These are phyloP conservation scores for Stygiomarasmius scandens DNA, from an alignment of 1,284 basidiomycete genomes.

Conservation along the genomic window DNA sequence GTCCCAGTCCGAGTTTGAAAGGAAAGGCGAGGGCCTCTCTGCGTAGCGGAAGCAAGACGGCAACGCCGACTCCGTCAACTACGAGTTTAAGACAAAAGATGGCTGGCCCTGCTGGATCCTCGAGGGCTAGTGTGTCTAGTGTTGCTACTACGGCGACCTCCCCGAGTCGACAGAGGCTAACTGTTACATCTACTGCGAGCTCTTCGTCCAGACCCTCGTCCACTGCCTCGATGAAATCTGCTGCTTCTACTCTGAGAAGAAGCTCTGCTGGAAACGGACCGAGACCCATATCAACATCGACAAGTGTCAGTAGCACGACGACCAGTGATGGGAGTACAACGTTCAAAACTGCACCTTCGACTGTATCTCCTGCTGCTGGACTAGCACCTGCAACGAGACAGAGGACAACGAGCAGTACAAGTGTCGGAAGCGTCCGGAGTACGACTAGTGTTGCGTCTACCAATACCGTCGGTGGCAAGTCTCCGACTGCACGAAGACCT, in stretches of 20 bases:
- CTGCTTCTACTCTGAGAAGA: conserved; percentile 8
- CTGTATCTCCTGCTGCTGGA: too few species aligned
- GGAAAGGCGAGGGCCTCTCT: neutral
- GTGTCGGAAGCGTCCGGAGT: conserved; percentile 13
- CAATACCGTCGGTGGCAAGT: conserved; percentile 4
- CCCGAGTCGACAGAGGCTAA: conserved; percentile 2
- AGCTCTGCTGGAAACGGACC: neutral
- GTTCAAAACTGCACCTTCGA: conserved; percentile 15
- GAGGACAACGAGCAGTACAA: conserved; percentile 12
- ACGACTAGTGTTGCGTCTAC: conserved; percentile 10
- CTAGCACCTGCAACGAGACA: conserved; percentile 9
- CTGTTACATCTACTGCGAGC: conserved; percentile 2
- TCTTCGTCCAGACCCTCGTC: conserved; percentile 2
- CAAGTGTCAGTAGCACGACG: neutral
- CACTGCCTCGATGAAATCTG: neutral
- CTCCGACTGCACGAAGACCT: neutral
- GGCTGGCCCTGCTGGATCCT: neutral
- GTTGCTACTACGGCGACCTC: neutral
- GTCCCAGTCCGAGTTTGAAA: neutral
- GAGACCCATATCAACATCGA: neutral
- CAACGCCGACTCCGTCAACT: neutral
- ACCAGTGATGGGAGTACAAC: conserved; percentile 9
- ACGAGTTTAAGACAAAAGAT: neutral
- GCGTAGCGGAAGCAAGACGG: neutral
- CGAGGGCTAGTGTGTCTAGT: neutral